Evolutionary conservation across 768 basidiomycete species (phyloP), one percentile per base, ranked within the genome.

Genomic region (Naganishia vishniacii): DNA sequence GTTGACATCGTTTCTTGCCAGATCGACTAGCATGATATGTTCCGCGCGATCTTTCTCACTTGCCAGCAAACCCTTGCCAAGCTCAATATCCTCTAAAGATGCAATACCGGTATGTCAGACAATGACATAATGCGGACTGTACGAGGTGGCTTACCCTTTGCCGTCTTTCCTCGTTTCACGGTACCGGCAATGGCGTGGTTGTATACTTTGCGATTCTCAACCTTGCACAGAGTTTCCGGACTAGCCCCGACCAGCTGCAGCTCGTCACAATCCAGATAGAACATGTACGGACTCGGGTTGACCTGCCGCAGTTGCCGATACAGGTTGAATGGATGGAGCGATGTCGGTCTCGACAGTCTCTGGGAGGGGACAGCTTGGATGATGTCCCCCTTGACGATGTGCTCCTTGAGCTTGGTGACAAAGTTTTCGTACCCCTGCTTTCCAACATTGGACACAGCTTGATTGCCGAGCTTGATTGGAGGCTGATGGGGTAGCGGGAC

Each of bases 141-240:
- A 44, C 6, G n/a, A 44, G 12, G n/a, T 2, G 28, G 77, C 85
- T 61, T 51, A 91, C 94, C 94, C 81, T 90, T 89, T 0, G 81
- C 78, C 7, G 86, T 88, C 77, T 86, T 86, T 0, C 95, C 95
- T 71, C 95, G 80, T 75, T 85, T 85, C 28, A 87, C 88, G 1
- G 95, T 99, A 13, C 95, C 95, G 12, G 95, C 95, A 64, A 99
- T 98, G 13, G 95, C 95, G 74, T 99, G 95, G 72, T 98, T 98
- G 77, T 83, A 94, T 4, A 99, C 94, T 64, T 89, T 86, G 73
- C 91, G 89, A 72, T 81, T 83, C 77, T 90, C 86, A 25, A 99
- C 91, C 76, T 93, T 97, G 80, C 95, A 97, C 4, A 99, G 81
- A 4, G 93, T 97, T 79, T 99, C 95, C 0, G 95, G 95, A 70